Conservation (phyloP, 2,329 filamentous ascomycete species). For the Pseudomassariella vexata region DNA sequence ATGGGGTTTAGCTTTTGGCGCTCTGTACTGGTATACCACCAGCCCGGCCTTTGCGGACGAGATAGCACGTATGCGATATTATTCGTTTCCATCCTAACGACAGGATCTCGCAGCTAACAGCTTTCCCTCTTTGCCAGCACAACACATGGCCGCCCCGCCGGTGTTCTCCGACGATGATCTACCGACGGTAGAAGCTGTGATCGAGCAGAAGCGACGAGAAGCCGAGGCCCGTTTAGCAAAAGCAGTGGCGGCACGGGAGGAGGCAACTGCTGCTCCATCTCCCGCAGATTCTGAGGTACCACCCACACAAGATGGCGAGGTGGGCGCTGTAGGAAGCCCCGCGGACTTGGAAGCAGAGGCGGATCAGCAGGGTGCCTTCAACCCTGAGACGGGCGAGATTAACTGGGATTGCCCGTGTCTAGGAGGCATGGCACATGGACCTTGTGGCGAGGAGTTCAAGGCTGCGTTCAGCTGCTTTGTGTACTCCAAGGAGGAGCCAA, state of each 20-base stretch:
- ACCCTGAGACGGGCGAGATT: conserved; percentile 97
- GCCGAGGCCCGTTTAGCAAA: conserved; percentile 28
- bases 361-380: conserved; percentile 84
- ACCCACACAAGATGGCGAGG: conserved; percentile 13
- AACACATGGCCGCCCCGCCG: conserved; percentile 35
- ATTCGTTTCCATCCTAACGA: neutral
- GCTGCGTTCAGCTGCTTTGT: conserved; percentile 97
- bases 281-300: conserved; percentile 18
- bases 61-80: conserved; percentile 55
- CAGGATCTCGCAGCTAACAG: conserved; percentile 8
- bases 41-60: conserved; percentile 83
- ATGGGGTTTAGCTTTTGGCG: conserved; percentile 69
- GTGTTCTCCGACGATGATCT: conserved; percentile 52
- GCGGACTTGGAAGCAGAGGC: conserved; percentile 72
- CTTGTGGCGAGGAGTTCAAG: conserved; percentile 93
- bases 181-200: conserved; percentile 61
- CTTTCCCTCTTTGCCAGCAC: conserved; percentile 14
- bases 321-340: conserved; percentile 29
- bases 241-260: conserved; percentile 17
- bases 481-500: conserved; percentile 88
- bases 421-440: conserved; percentile 93
- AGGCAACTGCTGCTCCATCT: conserved; percentile 14
- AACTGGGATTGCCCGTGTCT: conserved; percentile 99
- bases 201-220: conserved; percentile 56
- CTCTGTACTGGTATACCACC: conserved; percentile 93